phyloP scores from a whole-genome alignment of 805 yeast species.

The Myxozyma kluyveri region DNA sequence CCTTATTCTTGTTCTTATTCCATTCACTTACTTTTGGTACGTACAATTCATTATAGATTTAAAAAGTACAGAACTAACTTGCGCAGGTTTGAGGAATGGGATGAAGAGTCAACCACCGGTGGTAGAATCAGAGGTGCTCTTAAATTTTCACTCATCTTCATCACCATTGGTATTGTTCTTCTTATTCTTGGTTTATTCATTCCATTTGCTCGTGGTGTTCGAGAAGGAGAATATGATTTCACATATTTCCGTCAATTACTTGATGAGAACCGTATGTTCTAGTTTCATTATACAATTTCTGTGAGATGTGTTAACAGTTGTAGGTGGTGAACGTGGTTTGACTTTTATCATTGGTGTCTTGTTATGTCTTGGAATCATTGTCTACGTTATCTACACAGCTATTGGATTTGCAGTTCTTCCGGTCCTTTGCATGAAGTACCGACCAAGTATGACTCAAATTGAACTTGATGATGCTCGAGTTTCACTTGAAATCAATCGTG shows the following conservation, averaged over 20 bases:
- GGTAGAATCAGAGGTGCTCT: constrained; percentile 26
- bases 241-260: constrained; percentile 24
- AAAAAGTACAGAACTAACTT: too few species aligned
- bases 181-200: constrained; percentile 28
- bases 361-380: constrained; percentile 26
- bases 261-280: constrained; percentile 24
- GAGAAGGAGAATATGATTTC: constrained; percentile 23
- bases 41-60: too few species aligned
- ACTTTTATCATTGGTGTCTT: constrained; percentile 29
- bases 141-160: constrained; percentile 24
- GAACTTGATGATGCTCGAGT: constrained; percentile 29
- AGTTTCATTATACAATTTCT: neutral
- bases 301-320: too few species aligned
- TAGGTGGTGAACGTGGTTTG: constrained; percentile 27
- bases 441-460: constrained; percentile 13
- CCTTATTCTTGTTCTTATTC: constrained; percentile 28
- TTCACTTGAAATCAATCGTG: constrained; percentile 30
- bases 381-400: constrained; percentile 30
- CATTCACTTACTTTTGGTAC: constrained; percentile 33
- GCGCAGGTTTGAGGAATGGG: constrained; percentile 31
- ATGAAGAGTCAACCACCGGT: constrained; percentile 25
- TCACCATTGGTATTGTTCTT: constrained; percentile 16
- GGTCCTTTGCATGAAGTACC: constrained; percentile 25
- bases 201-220: constrained; percentile 27
- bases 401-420: constrained; percentile 29